Evolutionary conservation across 2,329 filamentous ascomycete species (phyloP).

Genomic region (Calonectria leucothoes): DNA sequence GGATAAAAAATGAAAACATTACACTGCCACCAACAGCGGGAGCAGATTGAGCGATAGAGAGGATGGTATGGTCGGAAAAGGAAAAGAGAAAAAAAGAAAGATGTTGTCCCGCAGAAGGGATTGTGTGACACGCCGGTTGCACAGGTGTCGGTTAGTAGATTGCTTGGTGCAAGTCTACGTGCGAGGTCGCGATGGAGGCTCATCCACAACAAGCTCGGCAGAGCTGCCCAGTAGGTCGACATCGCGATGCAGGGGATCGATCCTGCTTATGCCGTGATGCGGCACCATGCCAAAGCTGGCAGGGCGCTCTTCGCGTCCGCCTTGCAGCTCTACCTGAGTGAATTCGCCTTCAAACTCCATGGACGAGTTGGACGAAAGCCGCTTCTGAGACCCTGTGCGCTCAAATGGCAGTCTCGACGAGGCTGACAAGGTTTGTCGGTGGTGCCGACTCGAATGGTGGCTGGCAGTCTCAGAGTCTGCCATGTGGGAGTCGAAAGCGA

Average conservation of each 20-base stretch:
- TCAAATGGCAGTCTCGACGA: constrained; percentile 65
- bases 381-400: constrained; percentile 64
- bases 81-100: constrained; percentile 1
- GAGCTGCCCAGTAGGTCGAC: constrained; percentile 63
- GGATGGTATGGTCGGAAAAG: constrained; percentile 2
- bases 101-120: neutral
- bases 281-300: constrained; percentile 68
- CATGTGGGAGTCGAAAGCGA: constrained; percentile 36
- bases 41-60: constrained; percentile 3
- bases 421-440: constrained; percentile 37
- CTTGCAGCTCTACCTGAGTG: constrained; percentile 53
- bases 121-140: neutral
- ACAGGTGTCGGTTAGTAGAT: neutral
- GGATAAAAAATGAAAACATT: constrained; percentile 30
- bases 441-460: constrained; percentile 35
- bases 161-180: constrained; percentile 26
- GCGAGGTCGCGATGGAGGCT: constrained; percentile 37
- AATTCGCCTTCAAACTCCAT: constrained; percentile 59
- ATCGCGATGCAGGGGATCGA: constrained; percentile 60
- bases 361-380: constrained; percentile 63
- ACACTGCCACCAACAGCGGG: constrained; percentile 21
- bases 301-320: constrained; percentile 58
- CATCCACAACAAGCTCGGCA: constrained; percentile 69
- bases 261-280: constrained; percentile 66
- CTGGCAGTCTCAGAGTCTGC: constrained; percentile 35